These are phyloP conservation scores for Tetrahymena malaccensis DNA, from an alignment of 73 alveolate species.

Conservation along the genomic window DNA sequence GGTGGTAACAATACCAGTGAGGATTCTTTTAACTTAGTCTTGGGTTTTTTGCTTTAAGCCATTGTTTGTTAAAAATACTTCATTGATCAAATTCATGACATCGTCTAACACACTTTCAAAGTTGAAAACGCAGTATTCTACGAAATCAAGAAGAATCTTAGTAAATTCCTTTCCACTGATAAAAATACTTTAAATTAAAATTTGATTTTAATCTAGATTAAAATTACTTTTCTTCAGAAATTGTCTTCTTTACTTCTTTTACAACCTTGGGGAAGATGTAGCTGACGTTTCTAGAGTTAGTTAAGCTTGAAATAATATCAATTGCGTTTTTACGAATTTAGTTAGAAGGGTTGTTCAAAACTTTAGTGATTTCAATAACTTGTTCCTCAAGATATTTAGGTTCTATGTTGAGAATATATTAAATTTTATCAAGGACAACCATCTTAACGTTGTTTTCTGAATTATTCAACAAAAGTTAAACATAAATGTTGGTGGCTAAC, in stretches of 20 bases:
- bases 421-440: slow-evolving; percentile 59
- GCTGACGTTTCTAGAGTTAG: slow-evolving; percentile 60
- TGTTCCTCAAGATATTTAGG: slow-evolving; percentile 55
- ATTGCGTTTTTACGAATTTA: slow-evolving; percentile 71
- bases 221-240: slow-evolving; percentile 47
- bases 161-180: slow-evolving; percentile 34
- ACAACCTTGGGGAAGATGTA: slow-evolving; percentile 50
- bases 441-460: slow-evolving; percentile 76
- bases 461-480: slow-evolving; percentile 55
- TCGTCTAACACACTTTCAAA: slow-evolving; percentile 51
- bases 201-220: slow-evolving; percentile 10
- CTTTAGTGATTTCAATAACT: slow-evolving; percentile 56
- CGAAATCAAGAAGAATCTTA: slow-evolving; percentile 1
- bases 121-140: background rate
- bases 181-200: slow-evolving; percentile 32
- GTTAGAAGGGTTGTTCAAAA: slow-evolving; percentile 41
- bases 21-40: slow-evolving; percentile 40
- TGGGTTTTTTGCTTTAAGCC: slow-evolving; percentile 11
- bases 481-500: slow-evolving; percentile 60
- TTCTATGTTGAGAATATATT: slow-evolving; percentile 4
- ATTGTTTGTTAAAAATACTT: slow-evolving; percentile 29
- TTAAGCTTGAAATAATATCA: slow-evolving; percentile 71
- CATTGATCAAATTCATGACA: slow-evolving; percentile 26
- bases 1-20: slow-evolving; percentile 34
- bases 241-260: slow-evolving; percentile 25